Evolutionary conservation across 2,329 filamentous ascomycete genomes (phyloP).

Genomic region (Aspergillus ustus): DNA sequence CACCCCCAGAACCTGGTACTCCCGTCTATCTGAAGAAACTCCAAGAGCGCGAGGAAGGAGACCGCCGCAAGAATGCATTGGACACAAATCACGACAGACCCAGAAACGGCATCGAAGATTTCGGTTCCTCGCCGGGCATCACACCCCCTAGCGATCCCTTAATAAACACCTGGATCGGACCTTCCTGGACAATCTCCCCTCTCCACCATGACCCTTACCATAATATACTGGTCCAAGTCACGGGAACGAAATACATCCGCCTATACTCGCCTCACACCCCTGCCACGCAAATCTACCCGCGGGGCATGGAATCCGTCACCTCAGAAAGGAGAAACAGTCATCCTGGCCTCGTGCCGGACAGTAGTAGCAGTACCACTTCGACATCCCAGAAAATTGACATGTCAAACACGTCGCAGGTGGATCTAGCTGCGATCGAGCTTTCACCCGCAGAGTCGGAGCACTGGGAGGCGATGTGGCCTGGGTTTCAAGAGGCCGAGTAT

Average conservation of each 20-base stretch:
- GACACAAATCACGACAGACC: slow-evolving; percentile 8
- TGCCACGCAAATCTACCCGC: slow-evolving; percentile 44
- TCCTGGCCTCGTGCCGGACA: neutral
- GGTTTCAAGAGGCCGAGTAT: slow-evolving; percentile 66
- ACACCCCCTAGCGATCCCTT: slow-evolving; percentile 57
- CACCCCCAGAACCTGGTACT: slow-evolving; percentile 56
- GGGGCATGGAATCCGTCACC: slow-evolving; percentile 42
- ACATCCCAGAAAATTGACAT: slow-evolving; percentile 67
- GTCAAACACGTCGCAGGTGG: slow-evolving; percentile 84
- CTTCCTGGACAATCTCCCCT: slow-evolving; percentile 83
- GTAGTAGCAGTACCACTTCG: neutral
- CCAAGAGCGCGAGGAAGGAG: slow-evolving; percentile 27
- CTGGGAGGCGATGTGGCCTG: slow-evolving; percentile 54
- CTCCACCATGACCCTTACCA: slow-evolving; percentile 94
- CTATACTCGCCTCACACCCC: slow-evolving; percentile 75
- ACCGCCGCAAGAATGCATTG: slow-evolving; percentile 1
- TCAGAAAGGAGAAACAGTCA: slow-evolving; percentile 9
- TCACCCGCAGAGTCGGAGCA: slow-evolving; percentile 48
- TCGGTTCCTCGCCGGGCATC: neutral
- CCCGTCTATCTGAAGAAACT: slow-evolving; percentile 49
- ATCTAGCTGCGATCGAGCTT: slow-evolving; percentile 72
- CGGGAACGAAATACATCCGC: slow-evolving; percentile 89
- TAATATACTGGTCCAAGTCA: slow-evolving; percentile 87
- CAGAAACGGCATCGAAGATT: neutral
- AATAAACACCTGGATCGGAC: slow-evolving; percentile 93